Evolutionary conservation across 192 early-diverging fungal species (phyloP), one percentile per base, ranked within the genome.

Genomic region (Coemansia umbellata): DNA sequence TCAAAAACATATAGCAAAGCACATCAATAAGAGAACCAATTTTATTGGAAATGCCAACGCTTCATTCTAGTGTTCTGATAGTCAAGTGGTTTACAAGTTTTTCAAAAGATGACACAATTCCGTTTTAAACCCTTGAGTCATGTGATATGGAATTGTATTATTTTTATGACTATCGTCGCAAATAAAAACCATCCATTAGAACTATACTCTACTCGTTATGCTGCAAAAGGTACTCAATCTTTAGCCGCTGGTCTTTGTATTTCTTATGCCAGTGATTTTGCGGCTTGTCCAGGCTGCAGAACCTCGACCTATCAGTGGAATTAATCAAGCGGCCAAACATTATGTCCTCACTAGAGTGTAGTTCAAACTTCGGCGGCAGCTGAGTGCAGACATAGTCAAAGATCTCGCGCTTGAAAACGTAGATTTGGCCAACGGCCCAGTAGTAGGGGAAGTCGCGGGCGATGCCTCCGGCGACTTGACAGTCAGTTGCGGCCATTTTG

Each of bases 121-220:
- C n/a, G n/a, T n/a, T n/a, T n/a, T n/a, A n/a, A n/a, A n/a, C n/a
- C n/a, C n/a, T n/a, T n/a, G n/a, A n/a, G n/a, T n/a, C n/a, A n/a
- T n/a, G n/a, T n/a, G n/a, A n/a, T n/a, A n/a, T n/a, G n/a, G n/a
- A n/a, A n/a, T n/a, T n/a, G n/a, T n/a, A n/a, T n/a, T n/a, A n/a
- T n/a, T n/a, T n/a, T n/a, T n/a, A n/a, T n/a, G n/a, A n/a, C n/a
- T n/a, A n/a, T n/a, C n/a, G n/a, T n/a, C n/a, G 30, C 28, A 49
- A 17, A 30, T 11, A 15, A 49, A 5, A 4, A 49, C 5, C 14
- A 28, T 32, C 31, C 31, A 18, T 31, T n/a, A n/a, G n/a, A n/a
- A n/a, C n/a, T n/a, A n/a, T n/a, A n/a, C n/a, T n/a, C 33, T 35
- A 35, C 21, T 45, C 43, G 21, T 45, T 45, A n/a, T 45, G 43